Conservation (phyloP, 495 filamentous ascomycete species). For the Elaphomyces granulatus region DNA sequence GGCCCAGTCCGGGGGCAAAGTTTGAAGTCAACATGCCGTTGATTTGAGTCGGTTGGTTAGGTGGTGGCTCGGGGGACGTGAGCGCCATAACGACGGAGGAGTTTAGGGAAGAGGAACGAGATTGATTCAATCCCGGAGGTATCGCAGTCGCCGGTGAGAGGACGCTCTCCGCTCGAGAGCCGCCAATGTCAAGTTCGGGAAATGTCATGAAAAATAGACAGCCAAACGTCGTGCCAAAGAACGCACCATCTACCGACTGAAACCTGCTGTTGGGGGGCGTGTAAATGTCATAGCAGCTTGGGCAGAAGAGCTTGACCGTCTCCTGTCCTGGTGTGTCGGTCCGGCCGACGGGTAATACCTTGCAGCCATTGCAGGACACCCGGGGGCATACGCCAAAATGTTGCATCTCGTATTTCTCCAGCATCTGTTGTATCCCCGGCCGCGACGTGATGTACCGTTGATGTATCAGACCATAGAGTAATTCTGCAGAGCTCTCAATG, state of each 20-base stretch:
- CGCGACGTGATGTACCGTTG: slow-evolving; percentile 98
- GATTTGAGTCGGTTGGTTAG: slow-evolving; percentile 43
- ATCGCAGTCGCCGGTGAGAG: slow-evolving; percentile 15
- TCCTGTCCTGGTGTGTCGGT: slow-evolving; percentile 92
- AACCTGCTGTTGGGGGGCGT: slow-evolving; percentile 94
- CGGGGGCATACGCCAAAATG: slow-evolving; percentile 92
- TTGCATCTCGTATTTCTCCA: slow-evolving; percentile 91
- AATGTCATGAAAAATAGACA: slow-evolving; percentile 97
- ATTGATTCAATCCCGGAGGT: slow-evolving; percentile 20
- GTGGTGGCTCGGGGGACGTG: slow-evolving; percentile 18
- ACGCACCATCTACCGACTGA: slow-evolving; percentile 94
- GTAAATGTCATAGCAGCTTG: slow-evolving; percentile 91
- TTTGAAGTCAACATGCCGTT: slow-evolving; percentile 77
- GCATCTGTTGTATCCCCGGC: slow-evolving; percentile 96
- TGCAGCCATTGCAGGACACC: slow-evolving; percentile 71
- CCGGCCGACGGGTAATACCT: slow-evolving; percentile 82
- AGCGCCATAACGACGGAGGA: slow-evolving; percentile 11
- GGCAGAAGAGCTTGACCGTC: slow-evolving; percentile 97
- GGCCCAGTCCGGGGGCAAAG: slow-evolving; percentile 75
- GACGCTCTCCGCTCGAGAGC: slow-evolving; percentile 20
- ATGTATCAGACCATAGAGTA: slow-evolving; percentile 95
- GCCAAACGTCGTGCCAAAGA: slow-evolving; percentile 94
- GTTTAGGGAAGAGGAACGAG: slow-evolving; percentile 24
- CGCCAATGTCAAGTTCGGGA: slow-evolving; percentile 71
- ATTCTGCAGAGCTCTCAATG: slow-evolving; percentile 91